These are phyloP conservation scores for Rubroboletus pulcherrimus DNA, from an alignment of 768 basidiomycete genomes.

Conservation along the genomic window DNA sequence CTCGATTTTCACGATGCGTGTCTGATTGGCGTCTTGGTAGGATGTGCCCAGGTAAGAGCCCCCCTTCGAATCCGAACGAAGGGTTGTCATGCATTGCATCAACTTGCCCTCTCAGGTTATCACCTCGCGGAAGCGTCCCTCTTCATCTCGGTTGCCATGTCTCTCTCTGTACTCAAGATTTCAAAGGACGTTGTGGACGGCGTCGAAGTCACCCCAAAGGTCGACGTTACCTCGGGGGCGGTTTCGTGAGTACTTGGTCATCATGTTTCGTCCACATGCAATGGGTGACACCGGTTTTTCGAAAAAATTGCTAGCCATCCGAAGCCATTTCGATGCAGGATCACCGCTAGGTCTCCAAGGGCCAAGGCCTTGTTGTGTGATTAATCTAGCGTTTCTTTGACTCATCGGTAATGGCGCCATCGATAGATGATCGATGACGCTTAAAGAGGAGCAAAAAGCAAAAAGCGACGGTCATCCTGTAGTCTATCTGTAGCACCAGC, in stretches of 20 bases:
- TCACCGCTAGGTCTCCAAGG: constrained; percentile 49
- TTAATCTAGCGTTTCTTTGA: background rate
- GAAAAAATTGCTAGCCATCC: constrained; percentile 35
- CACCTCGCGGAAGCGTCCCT: constrained; percentile 29
- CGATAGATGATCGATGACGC: too few relatives aligned
- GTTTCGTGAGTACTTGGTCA: constrained; percentile 37
- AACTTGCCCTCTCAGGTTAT: constrained; percentile 13
- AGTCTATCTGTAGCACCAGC: too few relatives aligned
- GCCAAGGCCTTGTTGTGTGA: constrained; percentile 21
- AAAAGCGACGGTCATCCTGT: too few relatives aligned
- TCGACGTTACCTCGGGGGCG: constrained; percentile 39
- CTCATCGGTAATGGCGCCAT: background rate
- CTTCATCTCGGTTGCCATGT: constrained; percentile 29
- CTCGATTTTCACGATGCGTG: too few relatives aligned
- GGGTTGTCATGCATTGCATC: background rate
- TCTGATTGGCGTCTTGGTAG: too few relatives aligned
- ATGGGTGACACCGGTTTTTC: background rate
- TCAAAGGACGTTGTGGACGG: constrained; percentile 40
- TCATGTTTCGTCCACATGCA: too few relatives aligned
- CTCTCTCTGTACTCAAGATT: constrained; percentile 45
- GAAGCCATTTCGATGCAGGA: constrained; percentile 50
- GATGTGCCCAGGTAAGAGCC: constrained; percentile 16
- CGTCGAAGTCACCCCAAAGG: constrained; percentile 40
- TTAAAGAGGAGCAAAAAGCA: background rate
- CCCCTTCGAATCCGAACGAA: background rate